These are phyloP conservation scores for Blastomyces emzantsi DNA, from an alignment of 2,329 filamentous ascomycete genomes.

Conservation along the genomic window DNA sequence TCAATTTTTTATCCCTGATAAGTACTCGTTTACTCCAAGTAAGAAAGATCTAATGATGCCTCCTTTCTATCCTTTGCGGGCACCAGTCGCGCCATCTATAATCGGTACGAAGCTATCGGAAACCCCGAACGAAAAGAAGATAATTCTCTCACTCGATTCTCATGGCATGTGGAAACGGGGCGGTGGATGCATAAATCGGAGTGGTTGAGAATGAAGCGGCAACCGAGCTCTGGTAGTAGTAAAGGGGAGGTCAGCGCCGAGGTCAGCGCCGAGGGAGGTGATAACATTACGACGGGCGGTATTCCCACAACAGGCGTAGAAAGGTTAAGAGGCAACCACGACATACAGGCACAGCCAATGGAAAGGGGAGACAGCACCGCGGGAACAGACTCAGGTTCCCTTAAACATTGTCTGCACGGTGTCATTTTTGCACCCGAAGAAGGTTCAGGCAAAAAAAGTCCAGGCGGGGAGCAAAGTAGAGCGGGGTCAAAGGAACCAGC, in stretches of 20 bases:
- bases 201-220: constrained; percentile 3
- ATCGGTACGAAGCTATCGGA: constrained; percentile 17
- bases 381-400: not conserved
- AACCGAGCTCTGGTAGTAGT: not conserved
- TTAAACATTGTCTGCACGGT: not conserved
- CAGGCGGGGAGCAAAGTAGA: not conserved
- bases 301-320: not conserved
- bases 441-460: not conserved
- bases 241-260: not conserved
- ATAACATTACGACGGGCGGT: not conserved
- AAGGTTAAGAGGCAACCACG: not conserved
- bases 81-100: constrained; percentile 10
- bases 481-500: not conserved
- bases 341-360: not conserved
- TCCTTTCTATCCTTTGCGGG: not conserved
- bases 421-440: not conserved
- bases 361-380: not conserved
- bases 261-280: not conserved
- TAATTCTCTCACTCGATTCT: constrained; percentile 8
- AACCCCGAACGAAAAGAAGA: constrained; percentile 9
- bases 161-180: constrained; percentile 15
- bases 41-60: not conserved
- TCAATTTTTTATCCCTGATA: not conserved
- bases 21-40: not conserved
- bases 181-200: constrained; percentile 15